A percentile compares a stretch with the other conserved stretches of the same genome.
Evolutionary conservation across 2,329 filamentous ascomycete genomes (phyloP).

Genomic region (Aspergillus phoenicis): DNA sequence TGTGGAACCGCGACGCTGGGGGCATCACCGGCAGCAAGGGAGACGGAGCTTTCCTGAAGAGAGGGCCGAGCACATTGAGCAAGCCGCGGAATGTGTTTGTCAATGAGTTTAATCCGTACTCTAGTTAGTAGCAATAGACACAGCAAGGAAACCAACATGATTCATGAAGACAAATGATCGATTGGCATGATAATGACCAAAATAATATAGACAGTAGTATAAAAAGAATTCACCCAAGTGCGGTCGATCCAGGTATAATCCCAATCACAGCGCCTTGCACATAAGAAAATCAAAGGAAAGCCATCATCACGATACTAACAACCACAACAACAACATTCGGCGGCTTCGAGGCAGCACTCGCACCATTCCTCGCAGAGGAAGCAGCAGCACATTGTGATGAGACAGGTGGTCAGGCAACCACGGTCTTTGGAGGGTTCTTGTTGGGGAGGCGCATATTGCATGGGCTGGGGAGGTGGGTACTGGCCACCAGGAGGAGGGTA

Average conservation of each 20-base stretch:
- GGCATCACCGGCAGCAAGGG: slow-evolving; percentile 32
- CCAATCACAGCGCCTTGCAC: not conserved
- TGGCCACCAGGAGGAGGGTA: slow-evolving; percentile 18
- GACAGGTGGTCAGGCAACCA: slow-evolving; percentile 23
- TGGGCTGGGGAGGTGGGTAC: slow-evolving; percentile 15
- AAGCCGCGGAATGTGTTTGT: slow-evolving; percentile 18
- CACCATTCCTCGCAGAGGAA: slow-evolving; percentile 26
- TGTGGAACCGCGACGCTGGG: slow-evolving; percentile 34
- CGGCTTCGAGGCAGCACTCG: slow-evolving; percentile 24
- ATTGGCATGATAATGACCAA: not conserved
- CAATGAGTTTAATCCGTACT: slow-evolving; percentile 20
- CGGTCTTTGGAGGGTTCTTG: slow-evolving; percentile 21
- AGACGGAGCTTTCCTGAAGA: slow-evolving; percentile 41
- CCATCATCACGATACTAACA: slow-evolving; percentile 7
- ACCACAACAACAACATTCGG: slow-evolving; percentile 24
- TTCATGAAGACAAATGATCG: not conserved
- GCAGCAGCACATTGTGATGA: slow-evolving; percentile 26
- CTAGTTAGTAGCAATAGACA: not conserved
- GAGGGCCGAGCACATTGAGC: slow-evolving; percentile 33
- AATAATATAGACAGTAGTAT: not conserved
- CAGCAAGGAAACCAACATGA: too few relatives aligned
- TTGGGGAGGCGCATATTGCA: slow-evolving; percentile 23
- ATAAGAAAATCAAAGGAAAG: not conserved
- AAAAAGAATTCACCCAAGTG: not conserved
- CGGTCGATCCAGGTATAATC: not conserved